phyloP scores from a whole-genome alignment of 768 basidiomycete genomes.

The Tylopilus subfusipes region DNA sequence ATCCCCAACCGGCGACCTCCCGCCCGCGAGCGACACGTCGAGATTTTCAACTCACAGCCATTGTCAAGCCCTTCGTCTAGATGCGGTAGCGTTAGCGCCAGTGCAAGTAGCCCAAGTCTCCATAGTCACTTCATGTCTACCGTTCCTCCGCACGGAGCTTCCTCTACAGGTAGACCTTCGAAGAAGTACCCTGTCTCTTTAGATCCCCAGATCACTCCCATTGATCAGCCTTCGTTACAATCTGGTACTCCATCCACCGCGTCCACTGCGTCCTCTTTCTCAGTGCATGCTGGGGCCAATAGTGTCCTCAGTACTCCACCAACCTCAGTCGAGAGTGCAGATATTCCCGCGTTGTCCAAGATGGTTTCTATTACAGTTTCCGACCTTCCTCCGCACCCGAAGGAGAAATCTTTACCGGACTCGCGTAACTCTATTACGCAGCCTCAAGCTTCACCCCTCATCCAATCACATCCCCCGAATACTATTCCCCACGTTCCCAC shows the following conservation, averaged over 20 bases:
- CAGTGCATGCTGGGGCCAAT: slow-evolving; percentile 30
- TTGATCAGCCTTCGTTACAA: slow-evolving; percentile 22
- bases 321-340: slow-evolving; percentile 40
- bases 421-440: not conserved
- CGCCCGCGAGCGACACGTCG: slow-evolving; percentile 59
- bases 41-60: slow-evolving; percentile 82
- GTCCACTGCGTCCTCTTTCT: slow-evolving; percentile 46
- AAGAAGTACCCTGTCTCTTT: slow-evolving; percentile 7
- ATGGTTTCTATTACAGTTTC: slow-evolving; percentile 26
- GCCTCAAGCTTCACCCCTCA: slow-evolving; percentile 21
- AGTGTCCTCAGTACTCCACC: slow-evolving; percentile 52
- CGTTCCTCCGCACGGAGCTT: slow-evolving; percentile 4
- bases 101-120: slow-evolving; percentile 21
- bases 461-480: slow-evolving; percentile 19
- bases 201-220: not conserved
- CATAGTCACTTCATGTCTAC: slow-evolving; percentile 16
- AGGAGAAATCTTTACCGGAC: not conserved
- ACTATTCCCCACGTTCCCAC: slow-evolving; percentile 28
- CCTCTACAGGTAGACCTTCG: slow-evolving; percentile 26
- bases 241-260: slow-evolving; percentile 34
- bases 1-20: slow-evolving; percentile 52
- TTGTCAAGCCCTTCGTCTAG: slow-evolving; percentile 51
- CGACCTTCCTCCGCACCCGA: slow-evolving; percentile 1
- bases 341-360: slow-evolving; percentile 39
- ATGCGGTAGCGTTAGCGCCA: slow-evolving; percentile 29